Base-by-base conservation (phyloP, 1,139 yeast species). In the Taphrina flavorubra region DNA sequence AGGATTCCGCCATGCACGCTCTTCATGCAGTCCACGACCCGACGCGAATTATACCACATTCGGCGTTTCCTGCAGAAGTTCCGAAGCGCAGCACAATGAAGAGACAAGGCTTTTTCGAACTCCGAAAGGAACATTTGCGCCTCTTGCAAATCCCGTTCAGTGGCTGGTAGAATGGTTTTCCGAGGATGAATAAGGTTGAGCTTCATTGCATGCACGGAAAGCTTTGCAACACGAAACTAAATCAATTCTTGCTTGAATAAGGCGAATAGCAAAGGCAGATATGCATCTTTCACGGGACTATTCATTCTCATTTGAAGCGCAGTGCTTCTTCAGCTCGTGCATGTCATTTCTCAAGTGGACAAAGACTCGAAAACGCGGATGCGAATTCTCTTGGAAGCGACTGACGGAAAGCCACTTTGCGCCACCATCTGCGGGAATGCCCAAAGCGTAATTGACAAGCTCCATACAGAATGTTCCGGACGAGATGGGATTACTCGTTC, bases 371-470 rank as follows among this genome's bases (percentile, higher is more conserved):
- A 10, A 44, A 44, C 2, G 42, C 11, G 47, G 47, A 44, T 44
- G 16, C 47, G 47, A 44, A 44, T 44, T 44, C 47, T n/a, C 18
- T n/a, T 44, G 18, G 47, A 7, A 44, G 18, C 47, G 18, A 44
- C 47, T 44, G 47, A 44, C 47, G n/a, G 31, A n/a, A 44, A 44
- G 47, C 47, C 47, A 44, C 18, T 7, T 16, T 49, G 36, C 18
- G 53, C 53, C 53, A 49, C 51, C 53, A 49, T 49, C 53, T 20
- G 53, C 53, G 36, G 53, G 18, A 20, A 20, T 8, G 53, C 53
- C 53, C 53, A 49, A 49, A 49, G 53, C 53, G 53, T 49, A 49
- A 49, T 20, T 49, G 31, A 20, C 53, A 49, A 25, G 36, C 53
- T 34, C 36, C 31, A 49, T 20, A 20, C 36, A 25, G 34, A 49